These are phyloP conservation scores for Solanum acaule DNA, from an alignment of 257 asterid species.

Conservation along the genomic window DNA sequence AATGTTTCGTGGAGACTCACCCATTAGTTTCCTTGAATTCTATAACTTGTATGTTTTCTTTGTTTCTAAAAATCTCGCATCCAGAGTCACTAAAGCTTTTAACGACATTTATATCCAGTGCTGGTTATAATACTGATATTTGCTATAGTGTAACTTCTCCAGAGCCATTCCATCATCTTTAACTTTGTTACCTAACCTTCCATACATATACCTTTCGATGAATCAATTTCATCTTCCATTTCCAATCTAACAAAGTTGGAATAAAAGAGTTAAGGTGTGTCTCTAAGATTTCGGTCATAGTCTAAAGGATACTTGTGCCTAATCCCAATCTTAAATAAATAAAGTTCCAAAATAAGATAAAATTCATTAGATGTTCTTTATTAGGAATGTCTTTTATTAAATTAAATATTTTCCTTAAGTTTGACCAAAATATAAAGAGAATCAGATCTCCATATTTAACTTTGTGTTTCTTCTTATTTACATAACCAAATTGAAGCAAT, in stretches of 20 bases:
- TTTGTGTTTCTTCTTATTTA: not conserved
- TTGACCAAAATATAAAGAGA: not conserved
- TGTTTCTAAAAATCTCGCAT: too few species aligned
- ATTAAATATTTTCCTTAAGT: not conserved
- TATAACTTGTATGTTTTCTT: not conserved
- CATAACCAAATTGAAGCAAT: not conserved
- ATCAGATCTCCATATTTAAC: not conserved
- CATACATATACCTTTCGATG: not conserved
- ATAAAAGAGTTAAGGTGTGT: not conserved
- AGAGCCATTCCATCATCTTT: too few species aligned
- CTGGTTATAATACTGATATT: too few species aligned
- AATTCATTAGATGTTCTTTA: not conserved
- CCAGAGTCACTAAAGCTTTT: too few species aligned
- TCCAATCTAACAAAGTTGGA: not conserved
- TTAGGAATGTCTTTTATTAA: not conserved
- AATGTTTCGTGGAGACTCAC: not conserved
- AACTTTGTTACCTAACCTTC: too few species aligned
- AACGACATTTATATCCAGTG: too few species aligned
- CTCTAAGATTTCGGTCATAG: not conserved
- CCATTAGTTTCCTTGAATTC: not conserved
- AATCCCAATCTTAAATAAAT: not conserved
- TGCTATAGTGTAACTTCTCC: too few species aligned
- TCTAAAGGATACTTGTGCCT: not conserved
- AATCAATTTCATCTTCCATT: not conserved
- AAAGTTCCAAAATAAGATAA: not conserved